phyloP scores from a whole-genome alignment of 345 rosid species.

The Acer campestre region DNA sequence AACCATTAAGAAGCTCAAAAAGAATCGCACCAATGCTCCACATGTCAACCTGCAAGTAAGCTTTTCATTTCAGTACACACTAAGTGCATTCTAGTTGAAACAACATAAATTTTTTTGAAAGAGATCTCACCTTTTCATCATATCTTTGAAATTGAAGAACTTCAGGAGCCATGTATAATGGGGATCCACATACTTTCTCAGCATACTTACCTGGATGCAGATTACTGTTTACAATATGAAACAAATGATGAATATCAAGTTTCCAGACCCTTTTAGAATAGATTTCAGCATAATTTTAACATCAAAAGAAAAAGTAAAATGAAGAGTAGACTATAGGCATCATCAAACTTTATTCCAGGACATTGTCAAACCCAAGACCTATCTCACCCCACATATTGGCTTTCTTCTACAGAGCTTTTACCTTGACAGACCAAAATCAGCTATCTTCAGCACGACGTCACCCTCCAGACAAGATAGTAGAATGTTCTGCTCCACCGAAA shows the following conservation, averaged over 20 bases:
- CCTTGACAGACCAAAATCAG: conserved; percentile 83
- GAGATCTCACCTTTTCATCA: conserved; percentile 52
- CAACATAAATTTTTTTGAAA: not conserved
- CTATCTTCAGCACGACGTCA: conserved; percentile 60
- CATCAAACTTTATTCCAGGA: not conserved
- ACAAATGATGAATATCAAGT: conserved; percentile 3
- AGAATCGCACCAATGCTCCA: conserved; percentile 77
- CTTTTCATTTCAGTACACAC: conserved; percentile 7
- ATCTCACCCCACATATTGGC: not conserved
- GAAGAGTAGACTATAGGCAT: too few species aligned
- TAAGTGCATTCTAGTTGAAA: not conserved
- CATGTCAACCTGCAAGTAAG: conserved; percentile 58
- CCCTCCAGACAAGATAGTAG: conserved; percentile 44
- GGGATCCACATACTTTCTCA: conserved; percentile 66
- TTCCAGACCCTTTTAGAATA: not conserved
- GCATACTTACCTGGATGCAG: conserved; percentile 46
- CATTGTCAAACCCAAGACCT: conserved; percentile 8
- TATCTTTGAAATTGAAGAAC: conserved; percentile 71
- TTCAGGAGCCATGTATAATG: conserved; percentile 79
- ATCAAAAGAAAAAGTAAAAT: not conserved
- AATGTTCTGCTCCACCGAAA: conserved; percentile 52
- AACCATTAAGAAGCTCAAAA: conserved; percentile 71
- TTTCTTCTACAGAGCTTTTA: conserved; percentile 22
- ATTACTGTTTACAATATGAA: conserved; percentile 34
- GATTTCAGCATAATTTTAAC: not conserved